Conservation (phyloP, 306 rosid genomes). For the Malus asiatica region DNA sequence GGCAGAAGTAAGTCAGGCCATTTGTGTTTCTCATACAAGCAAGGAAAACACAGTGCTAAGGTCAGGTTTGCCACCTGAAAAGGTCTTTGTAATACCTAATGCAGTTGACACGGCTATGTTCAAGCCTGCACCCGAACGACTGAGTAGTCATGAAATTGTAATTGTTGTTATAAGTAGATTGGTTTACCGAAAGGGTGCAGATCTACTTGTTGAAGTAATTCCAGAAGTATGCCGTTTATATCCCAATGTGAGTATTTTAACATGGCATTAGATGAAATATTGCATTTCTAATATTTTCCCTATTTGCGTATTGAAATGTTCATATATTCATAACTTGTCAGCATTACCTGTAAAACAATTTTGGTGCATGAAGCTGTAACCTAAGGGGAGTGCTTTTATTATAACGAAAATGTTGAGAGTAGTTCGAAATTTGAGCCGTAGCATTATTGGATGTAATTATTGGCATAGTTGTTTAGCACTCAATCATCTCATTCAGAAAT, state of each 20-base stretch:
- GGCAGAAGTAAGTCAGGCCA: constrained; percentile 89
- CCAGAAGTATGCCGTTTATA: constrained; percentile 80
- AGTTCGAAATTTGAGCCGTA: neutral
- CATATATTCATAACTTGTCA: neutral
- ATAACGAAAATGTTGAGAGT: neutral
- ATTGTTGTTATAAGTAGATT: constrained; percentile 85
- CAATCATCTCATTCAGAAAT: constrained; percentile 18
- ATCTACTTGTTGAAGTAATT: constrained; percentile 92
- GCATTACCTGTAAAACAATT: neutral
- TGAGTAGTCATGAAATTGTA: constrained; percentile 43
- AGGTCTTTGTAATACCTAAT: constrained; percentile 84
- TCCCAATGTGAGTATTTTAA: constrained; percentile 54
- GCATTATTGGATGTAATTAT: neutral
- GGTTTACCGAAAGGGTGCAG: constrained; percentile 90
- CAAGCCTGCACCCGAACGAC: constrained; percentile 67
- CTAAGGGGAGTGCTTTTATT: neutral
- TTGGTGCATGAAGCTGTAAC: neutral
- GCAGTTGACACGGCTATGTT: constrained; percentile 96
- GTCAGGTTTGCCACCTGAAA: constrained; percentile 83
- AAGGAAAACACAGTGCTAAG: constrained; percentile 87
- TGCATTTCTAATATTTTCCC: neutral
- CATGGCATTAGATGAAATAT: neutral
- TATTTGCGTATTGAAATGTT: neutral
- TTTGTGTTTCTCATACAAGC: constrained; percentile 96
- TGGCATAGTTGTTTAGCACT: constrained; percentile 7